Percentiles rank a stretch among this genome's conserved stretches.
These are phyloP conservation scores for Nitzschia inconspicua DNA, from an alignment of 108 stramenopile genomes.

Conservation along the genomic window DNA sequence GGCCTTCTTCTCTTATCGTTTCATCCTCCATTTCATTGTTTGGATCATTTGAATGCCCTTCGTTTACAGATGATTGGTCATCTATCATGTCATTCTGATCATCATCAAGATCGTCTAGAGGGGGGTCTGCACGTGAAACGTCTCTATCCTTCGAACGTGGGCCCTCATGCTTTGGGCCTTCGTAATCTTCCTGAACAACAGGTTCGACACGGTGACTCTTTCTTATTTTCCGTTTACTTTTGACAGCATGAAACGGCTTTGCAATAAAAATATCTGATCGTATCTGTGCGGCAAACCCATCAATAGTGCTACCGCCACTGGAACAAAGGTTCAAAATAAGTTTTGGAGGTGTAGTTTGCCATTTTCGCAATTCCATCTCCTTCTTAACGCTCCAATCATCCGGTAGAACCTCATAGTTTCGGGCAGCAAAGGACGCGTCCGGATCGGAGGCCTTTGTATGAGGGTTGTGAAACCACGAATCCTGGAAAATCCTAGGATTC, in stretches of 20 bases:
- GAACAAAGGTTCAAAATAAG: constrained; percentile 20
- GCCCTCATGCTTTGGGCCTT: no score
- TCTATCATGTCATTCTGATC: no score
- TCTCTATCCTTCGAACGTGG: no score
- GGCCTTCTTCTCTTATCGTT: no score
- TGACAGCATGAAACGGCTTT: neutral
- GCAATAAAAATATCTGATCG: constrained; percentile 12
- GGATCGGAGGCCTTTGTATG: constrained; percentile 17
- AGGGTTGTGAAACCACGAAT: constrained; percentile 48
- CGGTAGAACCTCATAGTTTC: constrained; percentile 21
- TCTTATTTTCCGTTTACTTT: constrained; percentile 22
- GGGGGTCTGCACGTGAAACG: no score
- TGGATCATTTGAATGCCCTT: no score
- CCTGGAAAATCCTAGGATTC: constrained; percentile 47
- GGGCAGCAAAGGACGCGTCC: constrained; percentile 2
- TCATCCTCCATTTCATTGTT: no score
- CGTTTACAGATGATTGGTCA: no score
- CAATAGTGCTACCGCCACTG: constrained; percentile 11
- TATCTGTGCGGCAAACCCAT: constrained; percentile 18
- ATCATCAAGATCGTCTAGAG: no score
- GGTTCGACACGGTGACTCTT: neutral
- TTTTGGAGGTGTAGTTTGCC: constrained; percentile 29
- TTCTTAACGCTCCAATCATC: constrained; percentile 20
- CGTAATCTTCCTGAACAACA: no score
- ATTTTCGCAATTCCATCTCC: constrained; percentile 20